Evolutionary conservation across 257 asterid species (phyloP), one percentile per base, ranked within the genome.

Genomic region (Mentha longifolia): DNA sequence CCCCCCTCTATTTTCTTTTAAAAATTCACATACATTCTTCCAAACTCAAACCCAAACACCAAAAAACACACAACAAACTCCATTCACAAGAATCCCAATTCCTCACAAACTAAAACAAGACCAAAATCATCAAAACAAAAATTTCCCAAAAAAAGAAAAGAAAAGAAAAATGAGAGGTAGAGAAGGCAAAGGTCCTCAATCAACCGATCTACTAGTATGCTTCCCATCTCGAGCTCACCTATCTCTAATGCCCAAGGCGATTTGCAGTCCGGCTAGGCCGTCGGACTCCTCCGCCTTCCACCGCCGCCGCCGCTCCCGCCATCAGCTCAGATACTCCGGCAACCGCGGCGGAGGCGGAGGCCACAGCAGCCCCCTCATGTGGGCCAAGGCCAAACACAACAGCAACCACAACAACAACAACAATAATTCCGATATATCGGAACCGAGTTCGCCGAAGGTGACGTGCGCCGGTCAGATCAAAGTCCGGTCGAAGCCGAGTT

Each of bases 401-500:
- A 2, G 20, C 5, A 52, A 19, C 31, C 20, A 51, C 9, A 2
- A 37, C 5, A 52, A 19, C 31, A 39, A 51, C 9, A 52, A 57
- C 5, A 67, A 70, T 1, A 71, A 45, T 46, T 63, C 80, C 3
- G 97, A 88, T 28, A 70, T 79, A 5, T 85, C 92, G 0, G 97
- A 92, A 54, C 98, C 98, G 3, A 83, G 92, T 0, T 88, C 96
- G 0, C 98, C 98, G 2, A 90, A 91, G 73, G 96, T 92, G 41
- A 92, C 96, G 0, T 92, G 98, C 43, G 97, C 95, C 0, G 98
- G 98, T 0, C 98, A 88, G 72, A 86, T 92, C 77, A 92, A 90
- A 61, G 90, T 85, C 3, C 65, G 83, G 77, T 67, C 89, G 0
- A 87, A 84, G 79, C 80, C 89, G 5, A 72, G 47, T 1, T 74